Evolutionary conservation across 208 protist genomes (phyloP).

Genomic region (Lotmaria passim): DNA sequence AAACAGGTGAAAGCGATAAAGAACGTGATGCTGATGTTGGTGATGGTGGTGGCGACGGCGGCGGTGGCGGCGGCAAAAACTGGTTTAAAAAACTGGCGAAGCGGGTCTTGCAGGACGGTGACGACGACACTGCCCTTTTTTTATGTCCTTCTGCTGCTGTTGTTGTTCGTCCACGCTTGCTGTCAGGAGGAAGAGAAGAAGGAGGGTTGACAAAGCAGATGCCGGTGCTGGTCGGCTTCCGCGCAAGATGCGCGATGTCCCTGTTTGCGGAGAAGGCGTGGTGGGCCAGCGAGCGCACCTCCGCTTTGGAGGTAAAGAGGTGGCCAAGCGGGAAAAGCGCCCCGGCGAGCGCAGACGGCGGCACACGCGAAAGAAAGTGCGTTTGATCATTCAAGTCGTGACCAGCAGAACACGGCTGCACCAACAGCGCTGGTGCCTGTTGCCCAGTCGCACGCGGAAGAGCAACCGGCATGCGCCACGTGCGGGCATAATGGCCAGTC

Average conservation of each 20-base stretch:
- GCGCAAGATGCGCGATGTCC: slow-evolving; percentile 25
- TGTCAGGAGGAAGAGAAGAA: not conserved
- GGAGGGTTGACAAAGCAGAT: slow-evolving; percentile 74
- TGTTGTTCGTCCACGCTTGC: not conserved
- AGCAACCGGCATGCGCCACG: slow-evolving; percentile 23
- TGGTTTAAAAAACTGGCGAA: slow-evolving; percentile 72
- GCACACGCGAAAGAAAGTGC: slow-evolving; percentile 65
- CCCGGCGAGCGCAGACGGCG: slow-evolving; percentile 21
- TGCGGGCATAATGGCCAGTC: slow-evolving; percentile 85
- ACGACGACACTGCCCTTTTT: not conserved
- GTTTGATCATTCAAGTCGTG: slow-evolving; percentile 84
- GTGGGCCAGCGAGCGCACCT: slow-evolving; percentile 62
- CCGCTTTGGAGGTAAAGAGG: slow-evolving; percentile 64
- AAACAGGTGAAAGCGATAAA: not conserved
- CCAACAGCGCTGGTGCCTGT: slow-evolving; percentile 36
- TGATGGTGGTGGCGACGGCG: slow-evolving; percentile 20
- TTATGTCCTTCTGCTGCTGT: not conserved
- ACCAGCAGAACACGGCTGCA: slow-evolving; percentile 55
- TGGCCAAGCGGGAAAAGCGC: slow-evolving; percentile 80
- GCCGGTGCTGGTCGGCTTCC: slow-evolving; percentile 82
- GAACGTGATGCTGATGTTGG: no score
- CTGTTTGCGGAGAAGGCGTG: slow-evolving; percentile 1
- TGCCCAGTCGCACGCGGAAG: not conserved
- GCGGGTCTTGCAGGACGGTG: slow-evolving; percentile 19
- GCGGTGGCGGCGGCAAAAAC: slow-evolving; percentile 47